Evolutionary conservation across 805 yeast genomes (phyloP).

Genomic region (Metschnikowia proteae): DNA sequence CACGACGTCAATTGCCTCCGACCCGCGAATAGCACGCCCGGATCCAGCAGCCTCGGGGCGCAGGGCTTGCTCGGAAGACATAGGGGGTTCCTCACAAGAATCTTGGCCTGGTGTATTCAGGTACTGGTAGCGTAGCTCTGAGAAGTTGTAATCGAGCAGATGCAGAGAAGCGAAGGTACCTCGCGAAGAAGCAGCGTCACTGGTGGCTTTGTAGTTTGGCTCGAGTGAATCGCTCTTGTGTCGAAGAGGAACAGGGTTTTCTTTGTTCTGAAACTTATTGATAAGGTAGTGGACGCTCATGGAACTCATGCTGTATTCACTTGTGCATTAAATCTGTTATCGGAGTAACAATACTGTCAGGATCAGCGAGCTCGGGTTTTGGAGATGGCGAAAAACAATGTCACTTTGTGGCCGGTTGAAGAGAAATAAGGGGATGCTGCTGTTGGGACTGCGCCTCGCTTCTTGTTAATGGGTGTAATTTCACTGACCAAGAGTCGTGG

Average conservation of each 20-base stretch:
- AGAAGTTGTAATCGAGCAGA: constrained; percentile 3
- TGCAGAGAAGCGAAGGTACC: constrained; percentile 3
- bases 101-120: background rate
- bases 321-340: constrained; percentile 1
- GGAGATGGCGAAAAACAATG: background rate
- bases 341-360: background rate
- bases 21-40: background rate
- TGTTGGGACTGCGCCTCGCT: background rate
- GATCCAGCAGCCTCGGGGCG: background rate
- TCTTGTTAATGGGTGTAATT: background rate
- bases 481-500: background rate
- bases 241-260: constrained; percentile 3
- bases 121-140: constrained; percentile 1
- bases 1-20: background rate
- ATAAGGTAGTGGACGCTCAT: constrained; percentile 43
- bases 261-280: constrained; percentile 23
- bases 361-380: constrained; percentile 1
- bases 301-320: constrained; percentile 15
- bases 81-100: constrained; percentile 1
- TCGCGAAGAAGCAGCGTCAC: background rate
- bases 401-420: background rate
- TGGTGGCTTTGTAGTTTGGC: background rate
- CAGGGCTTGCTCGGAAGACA: constrained; percentile 1
- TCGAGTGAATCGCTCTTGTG: constrained; percentile 1
- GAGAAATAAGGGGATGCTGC: background rate